phyloP scores from a whole-genome alignment of 2,329 filamentous ascomycete species.

The Hypoxylon sp. region DNA sequence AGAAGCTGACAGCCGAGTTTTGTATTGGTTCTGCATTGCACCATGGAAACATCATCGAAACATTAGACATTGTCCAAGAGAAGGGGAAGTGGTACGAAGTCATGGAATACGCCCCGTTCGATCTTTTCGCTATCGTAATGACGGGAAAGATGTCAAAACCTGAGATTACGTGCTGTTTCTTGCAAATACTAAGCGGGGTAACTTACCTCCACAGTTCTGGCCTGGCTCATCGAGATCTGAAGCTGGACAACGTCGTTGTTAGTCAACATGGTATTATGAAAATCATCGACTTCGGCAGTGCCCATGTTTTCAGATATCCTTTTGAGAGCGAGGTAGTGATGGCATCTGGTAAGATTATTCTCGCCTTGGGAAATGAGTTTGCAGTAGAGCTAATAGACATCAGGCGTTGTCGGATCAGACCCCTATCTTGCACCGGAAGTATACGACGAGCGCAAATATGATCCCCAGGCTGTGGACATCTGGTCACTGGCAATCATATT shows the following conservation, averaged over 20 bases:
- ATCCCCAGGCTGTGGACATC: constrained; percentile 92
- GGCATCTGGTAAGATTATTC: constrained; percentile 72
- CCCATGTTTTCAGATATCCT: constrained; percentile 95
- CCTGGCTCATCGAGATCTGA: constrained; percentile 91
- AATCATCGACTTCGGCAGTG: constrained; percentile 98
- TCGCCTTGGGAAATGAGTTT: background rate
- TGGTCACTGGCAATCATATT: constrained; percentile 99
- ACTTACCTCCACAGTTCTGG: constrained; percentile 96
- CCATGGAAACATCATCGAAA: constrained; percentile 98
- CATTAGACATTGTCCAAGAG: constrained; percentile 94
- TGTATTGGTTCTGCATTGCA: constrained; percentile 97
- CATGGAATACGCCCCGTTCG: constrained; percentile 97
- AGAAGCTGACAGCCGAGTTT: constrained; percentile 98
- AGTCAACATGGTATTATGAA: constrained; percentile 98
- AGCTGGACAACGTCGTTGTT: constrained; percentile 97
- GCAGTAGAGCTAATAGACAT: constrained; percentile 23
- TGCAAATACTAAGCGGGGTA: constrained; percentile 94
- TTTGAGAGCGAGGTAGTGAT: constrained; percentile 89
- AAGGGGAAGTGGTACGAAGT: constrained; percentile 96
- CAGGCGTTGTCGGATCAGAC: constrained; percentile 80
- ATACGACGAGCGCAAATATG: constrained; percentile 91
- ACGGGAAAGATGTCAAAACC: constrained; percentile 95
- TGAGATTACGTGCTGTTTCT: constrained; percentile 88
- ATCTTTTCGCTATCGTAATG: constrained; percentile 98
- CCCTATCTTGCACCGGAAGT: constrained; percentile 97